Conservation (phyloP, 192 early-diverging fungal species). For the Thamnidium elegans region DNA sequence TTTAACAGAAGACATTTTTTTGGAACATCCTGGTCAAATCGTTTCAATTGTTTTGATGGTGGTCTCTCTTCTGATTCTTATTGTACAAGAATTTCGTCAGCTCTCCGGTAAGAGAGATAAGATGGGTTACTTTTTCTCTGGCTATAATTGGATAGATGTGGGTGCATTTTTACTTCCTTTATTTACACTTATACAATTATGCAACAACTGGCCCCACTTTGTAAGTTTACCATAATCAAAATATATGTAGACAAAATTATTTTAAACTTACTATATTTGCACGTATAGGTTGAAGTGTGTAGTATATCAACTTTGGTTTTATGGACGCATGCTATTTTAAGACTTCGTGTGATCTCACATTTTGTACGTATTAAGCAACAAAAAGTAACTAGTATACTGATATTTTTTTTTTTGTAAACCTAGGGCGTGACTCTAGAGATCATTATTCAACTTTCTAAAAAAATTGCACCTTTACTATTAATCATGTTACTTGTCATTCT, state of each 20-base stretch:
- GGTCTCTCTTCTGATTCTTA: neutral
- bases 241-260: no score
- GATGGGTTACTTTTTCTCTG: neutral
- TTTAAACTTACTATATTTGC: no score
- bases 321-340: no score
- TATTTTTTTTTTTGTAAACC: no score
- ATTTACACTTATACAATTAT: neutral
- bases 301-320: conserved; percentile 6
- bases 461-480: neutral
- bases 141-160: conserved; percentile 16
- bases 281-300: conserved; percentile 1
- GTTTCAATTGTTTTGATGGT: conserved; percentile 6
- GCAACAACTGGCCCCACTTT: no score
- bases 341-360: no score
- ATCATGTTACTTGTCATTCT: conserved; percentile 10
- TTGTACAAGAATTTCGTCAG: conserved; percentile 4
- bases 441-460: conserved; percentile 11
- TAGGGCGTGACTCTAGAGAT: conserved; percentile 19
- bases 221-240: no score
- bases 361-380: neutral
- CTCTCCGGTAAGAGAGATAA: neutral
- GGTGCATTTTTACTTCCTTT: neutral
- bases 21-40: neutral
- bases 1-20: neutral
- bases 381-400: neutral